These are phyloP conservation scores for Vigna trinervia DNA, from an alignment of 306 rosid genomes.

Conservation along the genomic window DNA sequence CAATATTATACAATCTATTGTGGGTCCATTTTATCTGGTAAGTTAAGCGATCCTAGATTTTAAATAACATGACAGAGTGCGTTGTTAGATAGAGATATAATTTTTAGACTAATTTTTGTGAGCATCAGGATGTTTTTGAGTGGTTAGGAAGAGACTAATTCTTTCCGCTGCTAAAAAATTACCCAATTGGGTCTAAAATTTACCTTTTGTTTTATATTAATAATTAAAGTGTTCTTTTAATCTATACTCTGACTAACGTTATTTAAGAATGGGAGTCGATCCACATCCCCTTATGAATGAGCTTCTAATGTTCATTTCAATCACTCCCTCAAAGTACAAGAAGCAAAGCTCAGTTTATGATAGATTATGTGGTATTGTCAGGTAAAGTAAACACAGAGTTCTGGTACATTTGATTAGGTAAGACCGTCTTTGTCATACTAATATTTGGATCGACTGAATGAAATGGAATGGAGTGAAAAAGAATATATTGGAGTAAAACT, in stretches of 20 bases:
- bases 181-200: neutral
- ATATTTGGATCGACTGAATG: neutral
- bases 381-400: neutral
- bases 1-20: too few relatives aligned
- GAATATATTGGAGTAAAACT: neutral
- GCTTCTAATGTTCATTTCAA: slow-evolving; percentile 8
- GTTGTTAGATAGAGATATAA: neutral
- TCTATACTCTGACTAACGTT: neutral
- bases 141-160: neutral
- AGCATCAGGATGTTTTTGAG: neutral
- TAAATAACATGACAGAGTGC: neutral
- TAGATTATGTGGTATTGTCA: slow-evolving; percentile 6
- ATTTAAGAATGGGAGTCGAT: neutral
- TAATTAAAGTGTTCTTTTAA: neutral
- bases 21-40: too few relatives aligned
- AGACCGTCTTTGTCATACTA: neutral
- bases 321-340: neutral
- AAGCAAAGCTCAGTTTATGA: neutral
- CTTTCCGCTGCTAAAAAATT: neutral
- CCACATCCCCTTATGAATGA: neutral
- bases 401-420: slow-evolving; percentile 18
- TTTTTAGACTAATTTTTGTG: neutral
- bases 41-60: too few relatives aligned
- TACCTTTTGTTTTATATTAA: neutral
- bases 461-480: neutral